Conservation (phyloP, 1,284 basidiomycete species). For the Athelia sp. region DNA sequence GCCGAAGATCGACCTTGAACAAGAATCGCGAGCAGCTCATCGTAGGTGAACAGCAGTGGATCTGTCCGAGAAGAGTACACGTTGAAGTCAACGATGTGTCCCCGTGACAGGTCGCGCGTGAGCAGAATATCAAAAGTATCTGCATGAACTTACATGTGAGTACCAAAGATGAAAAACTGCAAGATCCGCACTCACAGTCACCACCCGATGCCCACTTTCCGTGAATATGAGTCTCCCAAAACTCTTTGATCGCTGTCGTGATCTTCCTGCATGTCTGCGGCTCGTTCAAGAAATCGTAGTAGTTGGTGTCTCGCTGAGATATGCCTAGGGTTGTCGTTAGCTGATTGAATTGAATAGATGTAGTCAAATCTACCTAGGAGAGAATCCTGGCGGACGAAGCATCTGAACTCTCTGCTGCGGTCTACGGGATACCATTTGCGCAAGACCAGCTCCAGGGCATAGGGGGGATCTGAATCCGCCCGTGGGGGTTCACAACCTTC, state of each 20-base stretch:
- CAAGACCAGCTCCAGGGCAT: constrained; percentile 82
- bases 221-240: constrained; percentile 69
- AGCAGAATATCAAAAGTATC: constrained; percentile 87
- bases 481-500: constrained; percentile 41
- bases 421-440: constrained; percentile 91
- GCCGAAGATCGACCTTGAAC: constrained; percentile 8
- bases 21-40: constrained; percentile 51
- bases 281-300: constrained; percentile 85
- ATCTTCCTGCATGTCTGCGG: constrained; percentile 50
- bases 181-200: constrained; percentile 56
- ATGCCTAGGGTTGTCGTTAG: no score
- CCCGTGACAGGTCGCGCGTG: constrained; percentile 70
- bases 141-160: constrained; percentile 29
- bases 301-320: constrained; percentile 87
- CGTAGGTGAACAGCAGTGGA: constrained; percentile 82
- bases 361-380: constrained; percentile 57
- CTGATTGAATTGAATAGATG: no score
- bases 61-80: constrained; percentile 86
- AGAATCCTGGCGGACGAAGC: constrained; percentile 72
- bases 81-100: constrained; percentile 87
- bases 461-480: constrained; percentile 21
- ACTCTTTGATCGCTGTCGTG: constrained; percentile 42
- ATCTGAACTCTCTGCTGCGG: constrained; percentile 78
- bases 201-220: constrained; percentile 51
- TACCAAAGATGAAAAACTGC: constrained; percentile 1